Conservation (phyloP, 768 basidiomycete genomes). For the Russula abietina region DNA sequence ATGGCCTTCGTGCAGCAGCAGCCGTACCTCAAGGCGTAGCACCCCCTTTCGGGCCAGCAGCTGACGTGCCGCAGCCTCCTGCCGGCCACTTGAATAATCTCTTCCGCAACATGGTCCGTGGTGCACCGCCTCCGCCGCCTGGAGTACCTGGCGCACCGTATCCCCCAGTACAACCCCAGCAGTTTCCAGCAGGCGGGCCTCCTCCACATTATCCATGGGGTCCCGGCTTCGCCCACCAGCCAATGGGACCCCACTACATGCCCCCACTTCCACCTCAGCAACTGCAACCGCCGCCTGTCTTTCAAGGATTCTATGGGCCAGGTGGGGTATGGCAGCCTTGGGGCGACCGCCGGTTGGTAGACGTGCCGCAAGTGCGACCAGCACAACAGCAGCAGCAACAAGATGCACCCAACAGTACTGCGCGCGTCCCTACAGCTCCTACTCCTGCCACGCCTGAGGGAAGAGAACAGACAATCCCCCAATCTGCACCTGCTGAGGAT, state of each 20-base stretch:
- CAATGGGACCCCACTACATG: constrained; percentile 36
- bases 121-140: constrained; percentile 21
- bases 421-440: constrained; percentile 6
- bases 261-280: constrained; percentile 20
- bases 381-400: constrained; percentile 4
- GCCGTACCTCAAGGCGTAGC: constrained; percentile 30
- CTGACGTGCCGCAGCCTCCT: constrained; percentile 36
- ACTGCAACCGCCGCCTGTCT: constrained; percentile 22
- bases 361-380: constrained; percentile 15
- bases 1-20: constrained; percentile 20
- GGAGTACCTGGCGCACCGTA: constrained; percentile 12
- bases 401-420: not conserved
- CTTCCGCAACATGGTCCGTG: constrained; percentile 21
- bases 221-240: constrained; percentile 56
- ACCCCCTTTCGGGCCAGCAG: constrained; percentile 32
- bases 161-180: constrained; percentile 23
- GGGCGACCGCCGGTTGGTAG: constrained; percentile 14
- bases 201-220: constrained; percentile 52
- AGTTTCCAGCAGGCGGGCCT: constrained; percentile 30
- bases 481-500: not conserved
- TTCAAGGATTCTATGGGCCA: constrained; percentile 23
- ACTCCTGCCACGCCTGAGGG: not conserved
- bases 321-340: constrained; percentile 22
- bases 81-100: constrained; percentile 29
- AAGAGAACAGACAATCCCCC: not conserved